phyloP scores from a whole-genome alignment of 2,329 filamentous ascomycete genomes.

The Truncatella angustata region DNA sequence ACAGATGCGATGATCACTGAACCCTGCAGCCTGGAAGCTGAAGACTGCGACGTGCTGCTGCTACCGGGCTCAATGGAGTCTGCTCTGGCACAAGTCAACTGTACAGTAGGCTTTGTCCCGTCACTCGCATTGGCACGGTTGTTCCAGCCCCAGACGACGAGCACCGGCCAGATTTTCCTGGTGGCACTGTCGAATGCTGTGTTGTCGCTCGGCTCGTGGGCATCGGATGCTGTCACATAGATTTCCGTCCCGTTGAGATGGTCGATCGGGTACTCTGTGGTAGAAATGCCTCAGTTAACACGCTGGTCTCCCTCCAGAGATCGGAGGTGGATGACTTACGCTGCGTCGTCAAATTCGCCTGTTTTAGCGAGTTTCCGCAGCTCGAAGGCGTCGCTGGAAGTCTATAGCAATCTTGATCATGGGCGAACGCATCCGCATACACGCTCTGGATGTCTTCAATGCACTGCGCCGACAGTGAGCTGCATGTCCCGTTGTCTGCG shows the following conservation, averaged over 20 bases:
- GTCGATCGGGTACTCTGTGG: conserved; percentile 21
- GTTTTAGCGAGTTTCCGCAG: conserved; percentile 19
- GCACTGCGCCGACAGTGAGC: conserved; percentile 19
- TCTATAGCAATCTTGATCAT: conserved; percentile 22
- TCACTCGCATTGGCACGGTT: conserved; percentile 19
- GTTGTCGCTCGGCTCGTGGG: conserved; percentile 17
- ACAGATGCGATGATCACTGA: not conserved
- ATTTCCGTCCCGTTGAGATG: conserved; percentile 22
- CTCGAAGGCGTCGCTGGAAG: conserved; percentile 23
- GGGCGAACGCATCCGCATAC: conserved; percentile 22
- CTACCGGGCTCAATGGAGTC: not conserved
- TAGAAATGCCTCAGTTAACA: not conserved
- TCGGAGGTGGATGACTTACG: conserved; percentile 15
- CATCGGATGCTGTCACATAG: conserved; percentile 23
- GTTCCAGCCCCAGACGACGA: conserved; percentile 28
- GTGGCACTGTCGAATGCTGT: conserved; percentile 15
- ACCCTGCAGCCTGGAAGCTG: not conserved
- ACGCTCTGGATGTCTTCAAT: conserved; percentile 24
- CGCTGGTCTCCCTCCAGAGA: no score
- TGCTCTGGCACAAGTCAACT: conserved; percentile 4
- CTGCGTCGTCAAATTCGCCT: conserved; percentile 19
- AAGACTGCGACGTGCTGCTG: not conserved
- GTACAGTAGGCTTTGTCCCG: conserved; percentile 3
- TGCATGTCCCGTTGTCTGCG: conserved; percentile 17
- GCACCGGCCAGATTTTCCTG: conserved; percentile 20